Evolutionary conservation across 345 rosid species (phyloP).

Genomic region (Heritiera fomes): DNA sequence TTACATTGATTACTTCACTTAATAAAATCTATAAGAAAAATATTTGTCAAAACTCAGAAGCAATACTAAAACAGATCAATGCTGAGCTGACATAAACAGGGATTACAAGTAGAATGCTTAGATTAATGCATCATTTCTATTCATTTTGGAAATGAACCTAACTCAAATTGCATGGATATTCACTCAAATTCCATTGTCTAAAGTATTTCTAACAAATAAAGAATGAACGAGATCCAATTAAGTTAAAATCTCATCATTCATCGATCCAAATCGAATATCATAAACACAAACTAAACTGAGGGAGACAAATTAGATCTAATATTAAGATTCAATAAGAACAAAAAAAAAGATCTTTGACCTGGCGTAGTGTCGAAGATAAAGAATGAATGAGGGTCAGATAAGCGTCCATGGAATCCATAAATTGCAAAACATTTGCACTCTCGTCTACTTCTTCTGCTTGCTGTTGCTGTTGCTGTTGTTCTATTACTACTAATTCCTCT

Average conservation of each 20-base stretch:
- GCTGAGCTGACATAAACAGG: constrained; percentile 1
- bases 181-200: not conserved
- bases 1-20: not conserved
- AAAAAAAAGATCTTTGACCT: constrained; percentile 42
- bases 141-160: not conserved
- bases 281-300: not conserved
- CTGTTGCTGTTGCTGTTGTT: constrained; percentile 13
- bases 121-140: not conserved
- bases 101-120: not conserved
- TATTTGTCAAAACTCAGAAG: not conserved
- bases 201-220: not conserved
- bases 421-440: constrained; percentile 47
- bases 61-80: not conserved
- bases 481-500: constrained; percentile 14
- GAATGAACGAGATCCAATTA: not conserved
- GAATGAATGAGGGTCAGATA: constrained; percentile 63
- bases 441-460: constrained; percentile 28
- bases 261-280: not conserved
- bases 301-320: constrained; percentile 16
- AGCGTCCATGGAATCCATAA: constrained; percentile 75
- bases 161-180: not conserved
- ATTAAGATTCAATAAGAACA: not conserved
- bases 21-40: not conserved
- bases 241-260: not conserved
- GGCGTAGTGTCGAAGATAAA: constrained; percentile 65